Base-by-base conservation (phyloP, 352 stramenopile genomes). In the Blastocystis sp. region DNA sequence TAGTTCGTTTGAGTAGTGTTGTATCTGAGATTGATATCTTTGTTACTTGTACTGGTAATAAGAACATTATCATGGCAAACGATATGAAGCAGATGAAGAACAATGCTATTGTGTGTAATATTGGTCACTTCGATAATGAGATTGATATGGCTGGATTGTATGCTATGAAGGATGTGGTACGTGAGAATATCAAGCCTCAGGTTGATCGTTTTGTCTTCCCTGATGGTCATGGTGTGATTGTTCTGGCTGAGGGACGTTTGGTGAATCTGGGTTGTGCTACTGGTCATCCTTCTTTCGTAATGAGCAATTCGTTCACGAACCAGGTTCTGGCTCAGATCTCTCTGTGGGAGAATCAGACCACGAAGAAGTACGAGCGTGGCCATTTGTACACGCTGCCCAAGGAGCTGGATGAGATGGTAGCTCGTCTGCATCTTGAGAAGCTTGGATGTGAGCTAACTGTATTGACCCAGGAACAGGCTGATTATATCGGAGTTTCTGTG, bases 241-340 rank as follows among this genome's bases (percentile, higher is more conserved):
- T 99, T 78, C 91, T 98, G 69, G 96, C 96, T 29, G 95, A 98
- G 89, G 95, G 96, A 89, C 94, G 95, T 91, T 92, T 99, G 88
- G 92, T 99, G 58, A 99, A 98, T 92, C 90, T 98, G 85, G 95
- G 95, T 88, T 99, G 96, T 89, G 95, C 96, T 81, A 99, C 96
- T 58, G 96, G 95, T 88, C 96, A 98, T 92, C 95, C 95, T 88
- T 98, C 94, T 56, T 98, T 99, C 88, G 96, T 99, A 85, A 99
- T 99, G 96, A 97, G 93, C 88, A 96, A 95, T 91, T 98, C 95
- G 78, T 99, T 99, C 93, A 98, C 96, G 73, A 99, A 99, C 93
- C 95, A 98, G 92, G 97, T 95, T 27, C 91, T 99, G 66, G 95
- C 95, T 67, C 96, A 99, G 92, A 94, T 99, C 87, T 95, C 98